Evolutionary conservation across 352 stramenopile genomes (phyloP), one percentile per base, ranked within the genome.

Genomic region (Globisporangium spinosum): DNA sequence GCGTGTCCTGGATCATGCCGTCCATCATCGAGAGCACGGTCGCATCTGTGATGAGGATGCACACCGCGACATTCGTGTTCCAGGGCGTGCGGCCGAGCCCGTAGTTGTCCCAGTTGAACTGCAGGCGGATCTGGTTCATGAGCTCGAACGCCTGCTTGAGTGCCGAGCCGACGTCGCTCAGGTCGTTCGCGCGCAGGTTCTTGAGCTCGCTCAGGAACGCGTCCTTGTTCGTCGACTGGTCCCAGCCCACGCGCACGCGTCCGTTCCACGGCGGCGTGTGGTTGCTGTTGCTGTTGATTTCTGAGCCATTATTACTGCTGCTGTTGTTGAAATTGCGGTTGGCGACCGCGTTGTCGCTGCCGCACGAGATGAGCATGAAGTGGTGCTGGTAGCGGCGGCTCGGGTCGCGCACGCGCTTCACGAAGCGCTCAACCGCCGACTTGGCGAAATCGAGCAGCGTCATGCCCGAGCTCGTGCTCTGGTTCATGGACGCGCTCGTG

Each of bases 91-190:
- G 77, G 2, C 88, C 88, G 22, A 96, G 76, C 22, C 62, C 89
- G 73, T 96, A 96, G 67, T 83, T 93, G 80, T 96, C 88, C 82
- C 86, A 96, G 65, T 93, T 92, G 72, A 94, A 91, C 75, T 93
- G 86, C 49, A 94, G 76, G 0, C 88, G 88, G 69, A 94, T 91
- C 73, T 94, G 89, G 70, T 96, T 96, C 85, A 96, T 95, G 63
- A 96, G 80, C 32, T 96, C 87, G 47, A 94, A 93, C 22, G 87
- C 87, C 65, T 94, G 86, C 61, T 84, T 84, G 12, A 96, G 73
- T 12, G 85, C 84, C 2, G 72, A 70, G 49, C 89, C 87, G 7
- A 95, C 65, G 64, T 95, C 87, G 67, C 89, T 95, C 61, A 96
- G 54, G 65, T 96, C 85, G 1, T 73, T 90, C 25, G 89, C 85